Conservation (phyloP, 129 eudicot genomes). For the Dittrichia graveolens region DNA sequence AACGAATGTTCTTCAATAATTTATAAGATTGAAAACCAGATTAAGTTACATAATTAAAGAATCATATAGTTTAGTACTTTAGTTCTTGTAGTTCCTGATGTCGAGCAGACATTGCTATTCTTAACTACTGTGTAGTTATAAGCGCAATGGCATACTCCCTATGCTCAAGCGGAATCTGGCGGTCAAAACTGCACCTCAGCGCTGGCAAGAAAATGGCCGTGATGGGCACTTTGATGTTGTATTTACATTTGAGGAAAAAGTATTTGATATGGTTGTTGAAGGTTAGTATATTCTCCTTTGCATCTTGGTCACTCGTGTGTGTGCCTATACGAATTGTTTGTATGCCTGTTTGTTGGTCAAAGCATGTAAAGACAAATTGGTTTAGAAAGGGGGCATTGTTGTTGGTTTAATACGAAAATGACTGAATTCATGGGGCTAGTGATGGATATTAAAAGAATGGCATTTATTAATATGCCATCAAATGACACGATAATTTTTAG, state of each 20-base stretch:
- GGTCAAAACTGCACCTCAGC: constrained; percentile 80
- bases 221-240: constrained; percentile 92
- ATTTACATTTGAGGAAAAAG: constrained; percentile 83
- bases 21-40: background rate
- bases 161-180: constrained; percentile 82
- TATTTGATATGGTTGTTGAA: constrained; percentile 86
- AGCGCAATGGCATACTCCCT: constrained; percentile 84
- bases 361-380: no score
- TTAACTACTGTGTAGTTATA: constrained; percentile 49
- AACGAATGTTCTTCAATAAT: no score
- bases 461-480: no score
- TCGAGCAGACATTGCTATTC: constrained; percentile 6
- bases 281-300: constrained; percentile 46
- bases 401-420: no score
- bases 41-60: background rate
- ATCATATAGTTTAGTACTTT: background rate
- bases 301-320: background rate
- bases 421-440: no score
- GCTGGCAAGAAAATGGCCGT: constrained; percentile 82
- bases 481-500: no score
- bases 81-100: background rate
- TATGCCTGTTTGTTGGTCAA: no score
- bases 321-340: background rate
- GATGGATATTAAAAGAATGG: no score
- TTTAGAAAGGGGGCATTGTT: no score